phyloP scores from a whole-genome alignment of 139 green algal genomes.

The Desmodesmus armatus region DNA sequence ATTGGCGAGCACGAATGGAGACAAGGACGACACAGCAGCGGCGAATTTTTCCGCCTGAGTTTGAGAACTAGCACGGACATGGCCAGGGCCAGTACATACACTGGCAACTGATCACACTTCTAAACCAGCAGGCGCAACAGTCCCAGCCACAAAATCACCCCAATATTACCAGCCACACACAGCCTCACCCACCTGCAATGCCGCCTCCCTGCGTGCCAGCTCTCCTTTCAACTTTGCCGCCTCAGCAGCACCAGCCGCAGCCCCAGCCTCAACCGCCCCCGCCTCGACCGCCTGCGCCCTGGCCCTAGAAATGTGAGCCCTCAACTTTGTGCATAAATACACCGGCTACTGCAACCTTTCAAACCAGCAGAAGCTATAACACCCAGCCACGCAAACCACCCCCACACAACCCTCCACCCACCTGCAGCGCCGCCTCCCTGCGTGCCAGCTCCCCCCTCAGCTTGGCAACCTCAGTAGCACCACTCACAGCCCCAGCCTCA shows the following conservation, averaged over 20 bases:
- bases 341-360: too few species aligned
- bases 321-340: too few species aligned
- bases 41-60: too few species aligned
- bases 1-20: not conserved
- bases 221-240: constrained; percentile 47
- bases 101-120: not conserved
- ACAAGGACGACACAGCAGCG: not conserved
- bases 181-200: constrained; percentile 11
- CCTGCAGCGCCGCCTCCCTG: constrained; percentile 11
- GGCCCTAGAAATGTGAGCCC: constrained; percentile 1
- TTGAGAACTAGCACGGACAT: too few species aligned
- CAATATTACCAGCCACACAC: not conserved
- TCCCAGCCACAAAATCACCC: too few species aligned
- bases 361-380: too few species aligned
- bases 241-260: not conserved
- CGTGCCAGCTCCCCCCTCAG: constrained; percentile 46
- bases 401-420: too few species aligned
- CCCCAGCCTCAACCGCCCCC: too few species aligned
- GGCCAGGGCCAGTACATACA: too few species aligned
- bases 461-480: constrained; percentile 18
- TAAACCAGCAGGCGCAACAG: not conserved
- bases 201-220: constrained; percentile 21
- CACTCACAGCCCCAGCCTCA: not conserved
- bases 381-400: too few species aligned
- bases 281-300: not conserved